Evolutionary conservation across 176 grass and related monocot species (phyloP).

Genomic region (Carex scoparia): DNA sequence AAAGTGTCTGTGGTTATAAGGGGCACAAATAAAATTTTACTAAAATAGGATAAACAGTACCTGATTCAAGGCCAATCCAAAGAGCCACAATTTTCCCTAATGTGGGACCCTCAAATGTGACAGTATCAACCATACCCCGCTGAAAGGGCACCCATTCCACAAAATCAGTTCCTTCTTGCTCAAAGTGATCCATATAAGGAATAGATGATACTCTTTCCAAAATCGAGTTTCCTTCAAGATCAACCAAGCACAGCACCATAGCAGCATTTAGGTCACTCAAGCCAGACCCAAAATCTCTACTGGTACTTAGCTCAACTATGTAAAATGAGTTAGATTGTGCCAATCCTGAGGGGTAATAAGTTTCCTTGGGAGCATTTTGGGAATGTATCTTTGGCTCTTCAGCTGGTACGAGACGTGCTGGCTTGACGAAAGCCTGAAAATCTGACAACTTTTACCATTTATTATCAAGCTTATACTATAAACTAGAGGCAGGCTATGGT

Average conservation of each 20-base stretch:
- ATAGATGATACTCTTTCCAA: constrained; percentile 58
- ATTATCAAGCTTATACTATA: not conserved
- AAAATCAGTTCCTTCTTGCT: constrained; percentile 15
- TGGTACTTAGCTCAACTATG: constrained; percentile 60
- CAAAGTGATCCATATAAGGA: constrained; percentile 33
- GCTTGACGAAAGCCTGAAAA: constrained; percentile 51
- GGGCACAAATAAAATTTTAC: not conserved
- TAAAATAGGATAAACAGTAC: constrained; percentile 28
- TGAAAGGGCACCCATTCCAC: constrained; percentile 44
- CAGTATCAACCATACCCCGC: constrained; percentile 55
- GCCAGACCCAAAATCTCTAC: constrained; percentile 69
- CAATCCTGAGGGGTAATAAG: constrained; percentile 37
- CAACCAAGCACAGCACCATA: constrained; percentile 63
- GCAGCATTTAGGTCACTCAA: constrained; percentile 60
- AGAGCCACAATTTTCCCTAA: constrained; percentile 62
- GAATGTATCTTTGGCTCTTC: constrained; percentile 37
- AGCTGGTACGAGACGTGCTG: constrained; percentile 53
- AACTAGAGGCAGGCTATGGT: not conserved
- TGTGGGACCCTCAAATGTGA: constrained; percentile 59
- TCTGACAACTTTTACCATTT: constrained; percentile 44
- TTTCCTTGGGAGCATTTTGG: constrained; percentile 41
- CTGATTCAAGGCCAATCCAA: constrained; percentile 96
- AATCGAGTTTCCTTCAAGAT: constrained; percentile 50
- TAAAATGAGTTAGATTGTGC: constrained; percentile 61
- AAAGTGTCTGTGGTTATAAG: not conserved